A percentile compares a stretch with the other conserved stretches of the same genome.
These are phyloP conservation scores for Auriscalpium orientale DNA, from an alignment of 768 basidiomycete species.

Conservation along the genomic window DNA sequence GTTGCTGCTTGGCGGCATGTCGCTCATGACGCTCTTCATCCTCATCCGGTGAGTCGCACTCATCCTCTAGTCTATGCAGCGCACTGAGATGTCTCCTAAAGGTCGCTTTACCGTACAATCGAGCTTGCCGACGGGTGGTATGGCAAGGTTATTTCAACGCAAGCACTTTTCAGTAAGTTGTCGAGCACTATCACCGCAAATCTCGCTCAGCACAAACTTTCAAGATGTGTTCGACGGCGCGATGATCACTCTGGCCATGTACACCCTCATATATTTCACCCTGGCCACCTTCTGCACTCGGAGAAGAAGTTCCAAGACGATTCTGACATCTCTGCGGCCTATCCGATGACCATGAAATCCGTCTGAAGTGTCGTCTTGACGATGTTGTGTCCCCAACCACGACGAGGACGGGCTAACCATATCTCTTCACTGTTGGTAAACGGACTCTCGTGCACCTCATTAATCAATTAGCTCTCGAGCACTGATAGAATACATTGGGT, in stretches of 20 bases:
- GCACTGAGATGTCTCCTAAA: neutral
- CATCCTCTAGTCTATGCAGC: neutral
- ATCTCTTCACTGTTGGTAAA: no score
- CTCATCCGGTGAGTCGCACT: slow-evolving; percentile 2
- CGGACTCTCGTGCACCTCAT: no score
- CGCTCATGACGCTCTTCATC: no score
- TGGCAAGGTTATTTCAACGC: slow-evolving; percentile 5
- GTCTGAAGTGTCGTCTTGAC: no score
- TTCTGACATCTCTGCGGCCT: no score
- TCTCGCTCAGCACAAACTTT: neutral
- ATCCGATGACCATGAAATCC: no score
- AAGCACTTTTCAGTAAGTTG: slow-evolving; percentile 7
- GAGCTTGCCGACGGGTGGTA: slow-evolving; percentile 10
- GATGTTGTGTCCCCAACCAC: no score
- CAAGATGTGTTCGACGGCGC: slow-evolving; percentile 8
- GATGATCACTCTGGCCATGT: slow-evolving; percentile 10
- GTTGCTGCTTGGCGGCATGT: neutral
- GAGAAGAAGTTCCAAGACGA: no score
- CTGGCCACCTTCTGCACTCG: slow-evolving; percentile 1
- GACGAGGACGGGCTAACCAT: no score
- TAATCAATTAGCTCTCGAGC: no score
- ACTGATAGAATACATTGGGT: no score
- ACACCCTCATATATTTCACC: slow-evolving; percentile 7
- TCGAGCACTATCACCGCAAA: neutral
- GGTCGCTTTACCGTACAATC: slow-evolving; percentile 6